Base-by-base conservation (phyloP, 1,284 basidiomycete genomes). In the Cryptococcus hybrid region DNA sequence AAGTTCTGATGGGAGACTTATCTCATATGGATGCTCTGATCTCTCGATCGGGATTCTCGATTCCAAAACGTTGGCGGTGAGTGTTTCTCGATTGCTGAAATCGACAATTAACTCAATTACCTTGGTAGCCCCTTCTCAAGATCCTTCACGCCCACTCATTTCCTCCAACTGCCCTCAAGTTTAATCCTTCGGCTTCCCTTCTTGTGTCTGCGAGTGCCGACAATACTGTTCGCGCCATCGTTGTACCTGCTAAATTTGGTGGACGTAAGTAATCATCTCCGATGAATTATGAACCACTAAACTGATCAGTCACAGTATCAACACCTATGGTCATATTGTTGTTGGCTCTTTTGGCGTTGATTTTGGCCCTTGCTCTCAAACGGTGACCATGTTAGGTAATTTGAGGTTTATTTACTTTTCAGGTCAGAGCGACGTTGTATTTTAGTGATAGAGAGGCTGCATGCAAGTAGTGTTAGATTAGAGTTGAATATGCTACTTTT, bases 91-190 rank as follows among this genome's bases (percentile, higher is more conserved):
- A 1, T 43, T 9, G 44, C 42, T 51, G 38, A 45, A 37, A 3
- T 35, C 13, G 30, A n/a, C 7, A 15, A 9, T 13, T 6, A 40
- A 24, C 34, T 7, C 58, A 52, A 48, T 45, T 8, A 9, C 37
- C 5, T 47, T 6, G 35, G 8, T 64, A 96, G 92, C 92, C 93
- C 0, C 77, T 94, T 7, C 79, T 92, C 38, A 87, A 87, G 38
- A 94, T 99, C 59, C 81, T 97, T 50, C 90, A 92, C 74, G 90
- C 94, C 0, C 96, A 99, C 76, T 91, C 93, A 62, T 95, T 99
- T 75, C 92, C 96, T 2, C 86, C 92, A 1, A 99, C 95, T 0
- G 87, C 88, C 1, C 78, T 99, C 56, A 84, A 84, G 57, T 98
- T 99, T 81, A 94, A 89, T 72, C 88, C 92, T 0, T 82, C 85